These are phyloP conservation scores for Syzygium syzygioides DNA, from an alignment of 441 rosid species.

Conservation along the genomic window DNA sequence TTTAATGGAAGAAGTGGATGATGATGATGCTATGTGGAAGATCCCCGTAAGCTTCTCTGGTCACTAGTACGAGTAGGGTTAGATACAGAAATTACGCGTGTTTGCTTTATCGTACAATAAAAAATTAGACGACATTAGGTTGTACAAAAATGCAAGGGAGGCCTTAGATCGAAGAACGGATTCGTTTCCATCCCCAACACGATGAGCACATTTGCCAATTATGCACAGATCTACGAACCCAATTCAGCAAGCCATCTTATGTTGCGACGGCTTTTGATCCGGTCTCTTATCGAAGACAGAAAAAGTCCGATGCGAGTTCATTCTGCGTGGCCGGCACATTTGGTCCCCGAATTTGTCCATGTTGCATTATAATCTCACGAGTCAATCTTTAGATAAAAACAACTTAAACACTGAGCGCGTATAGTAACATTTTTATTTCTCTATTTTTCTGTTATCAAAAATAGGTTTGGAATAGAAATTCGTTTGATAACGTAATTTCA, in stretches of 20 bases:
- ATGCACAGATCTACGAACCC: not conserved
- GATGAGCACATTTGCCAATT: rapidly evolving
- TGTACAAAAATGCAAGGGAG: no score
- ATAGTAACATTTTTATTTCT: no score
- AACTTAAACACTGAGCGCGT: not conserved
- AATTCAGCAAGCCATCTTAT: no score
- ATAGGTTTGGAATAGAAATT: no score
- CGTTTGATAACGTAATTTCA: no score
- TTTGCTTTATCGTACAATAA: not conserved
- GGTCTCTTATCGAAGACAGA: rapidly evolving
- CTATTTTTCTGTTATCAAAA: no score
- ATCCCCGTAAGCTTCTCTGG: not conserved
- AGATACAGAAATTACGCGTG: not conserved
- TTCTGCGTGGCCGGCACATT: rapidly evolving
- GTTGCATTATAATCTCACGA: rapidly evolving
- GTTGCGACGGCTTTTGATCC: not conserved
- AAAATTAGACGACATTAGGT: not conserved
- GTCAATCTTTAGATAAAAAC: not conserved
- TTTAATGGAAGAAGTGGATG: not conserved
- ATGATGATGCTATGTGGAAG: not conserved
- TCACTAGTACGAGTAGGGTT: not conserved
- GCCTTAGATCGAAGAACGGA: not conserved
- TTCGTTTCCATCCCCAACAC: rapidly evolving
- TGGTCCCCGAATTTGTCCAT: not conserved
- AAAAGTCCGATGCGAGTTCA: rapidly evolving